Evolutionary conservation across 768 basidiomycete genomes (phyloP).

Genomic region (Tubosaeta brunneosetosa): DNA sequence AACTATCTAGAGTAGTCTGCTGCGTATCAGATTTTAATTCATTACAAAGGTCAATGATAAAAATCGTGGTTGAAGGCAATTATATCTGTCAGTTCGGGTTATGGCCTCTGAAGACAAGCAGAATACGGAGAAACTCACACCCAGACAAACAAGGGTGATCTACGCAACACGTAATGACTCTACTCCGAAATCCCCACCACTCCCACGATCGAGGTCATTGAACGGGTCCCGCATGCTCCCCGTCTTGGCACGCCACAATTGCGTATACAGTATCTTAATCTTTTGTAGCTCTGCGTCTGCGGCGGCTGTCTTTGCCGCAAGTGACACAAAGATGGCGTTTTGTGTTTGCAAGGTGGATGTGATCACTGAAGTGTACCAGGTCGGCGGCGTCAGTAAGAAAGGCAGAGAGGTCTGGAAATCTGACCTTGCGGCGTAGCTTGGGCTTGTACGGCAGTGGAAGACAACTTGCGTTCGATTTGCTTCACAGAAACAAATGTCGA

Average conservation of each 20-base stretch:
- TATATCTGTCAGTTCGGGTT: neutral
- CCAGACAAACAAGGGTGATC: neutral
- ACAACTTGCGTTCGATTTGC: constrained; percentile 75
- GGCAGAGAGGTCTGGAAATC: constrained; percentile 1
- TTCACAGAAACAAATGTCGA: constrained; percentile 4
- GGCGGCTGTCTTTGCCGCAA: constrained; percentile 72
- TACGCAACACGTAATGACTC: constrained; percentile 18
- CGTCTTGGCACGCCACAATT: constrained; percentile 74
- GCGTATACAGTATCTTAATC: constrained; percentile 69
- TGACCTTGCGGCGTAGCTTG: constrained; percentile 74
- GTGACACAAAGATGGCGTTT: constrained; percentile 68
- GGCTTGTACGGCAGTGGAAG: constrained; percentile 56
- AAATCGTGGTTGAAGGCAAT: neutral
- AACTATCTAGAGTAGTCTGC: too few species aligned
- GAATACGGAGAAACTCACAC: neutral
- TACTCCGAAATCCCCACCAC: constrained; percentile 43
- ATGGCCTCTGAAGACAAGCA: neutral
- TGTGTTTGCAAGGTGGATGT: constrained; percentile 75
- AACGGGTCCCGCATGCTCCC: constrained; percentile 85
- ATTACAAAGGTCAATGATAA: neutral
- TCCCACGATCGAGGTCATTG: constrained; percentile 43
- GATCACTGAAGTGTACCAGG: constrained; percentile 46
- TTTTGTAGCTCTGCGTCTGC: constrained; percentile 72
- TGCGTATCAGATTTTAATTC: too few species aligned
- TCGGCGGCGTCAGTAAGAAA: neutral